phyloP scores from a whole-genome alignment of 768 basidiomycete genomes.

The Coprinopsis marcescibilis region DNA sequence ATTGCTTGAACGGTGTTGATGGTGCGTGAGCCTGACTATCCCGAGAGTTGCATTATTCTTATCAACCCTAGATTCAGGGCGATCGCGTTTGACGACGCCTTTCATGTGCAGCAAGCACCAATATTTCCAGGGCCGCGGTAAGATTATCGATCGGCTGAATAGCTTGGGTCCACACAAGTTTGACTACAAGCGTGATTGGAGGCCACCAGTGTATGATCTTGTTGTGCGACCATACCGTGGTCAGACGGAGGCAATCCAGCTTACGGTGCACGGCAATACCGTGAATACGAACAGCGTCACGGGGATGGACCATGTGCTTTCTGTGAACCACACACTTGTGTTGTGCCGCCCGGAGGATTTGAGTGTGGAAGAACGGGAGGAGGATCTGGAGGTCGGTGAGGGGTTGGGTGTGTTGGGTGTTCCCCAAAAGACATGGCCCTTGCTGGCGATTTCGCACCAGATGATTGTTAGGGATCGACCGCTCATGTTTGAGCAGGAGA shows the following conservation, averaged over 20 bases:
- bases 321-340: conserved; percentile 8
- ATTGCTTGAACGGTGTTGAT: too few relatives aligned
- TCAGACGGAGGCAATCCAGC: neutral
- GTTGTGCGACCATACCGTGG: neutral
- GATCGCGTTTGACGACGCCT: neutral
- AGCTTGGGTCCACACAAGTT: conserved; percentile 1
- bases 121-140: neutral
- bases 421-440: conserved; percentile 2
- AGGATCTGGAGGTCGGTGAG: neutral
- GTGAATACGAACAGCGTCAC: neutral
- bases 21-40: too few relatives aligned
- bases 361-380: neutral
- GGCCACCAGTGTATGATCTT: neutral
- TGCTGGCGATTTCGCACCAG: conserved; percentile 7
- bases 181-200: neutral
- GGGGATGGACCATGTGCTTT: conserved; percentile 5
- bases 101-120: neutral
- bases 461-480: conserved; percentile 8
- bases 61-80: neutral
- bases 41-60: neutral
- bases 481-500: neutral
- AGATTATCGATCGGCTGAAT: conserved; percentile 1
- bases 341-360: conserved; percentile 4
- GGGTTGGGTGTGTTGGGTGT: neutral
- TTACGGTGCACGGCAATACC: conserved; percentile 3